Base-by-base conservation (phyloP, 345 rosid genomes). In the Salix dunnii region DNA sequence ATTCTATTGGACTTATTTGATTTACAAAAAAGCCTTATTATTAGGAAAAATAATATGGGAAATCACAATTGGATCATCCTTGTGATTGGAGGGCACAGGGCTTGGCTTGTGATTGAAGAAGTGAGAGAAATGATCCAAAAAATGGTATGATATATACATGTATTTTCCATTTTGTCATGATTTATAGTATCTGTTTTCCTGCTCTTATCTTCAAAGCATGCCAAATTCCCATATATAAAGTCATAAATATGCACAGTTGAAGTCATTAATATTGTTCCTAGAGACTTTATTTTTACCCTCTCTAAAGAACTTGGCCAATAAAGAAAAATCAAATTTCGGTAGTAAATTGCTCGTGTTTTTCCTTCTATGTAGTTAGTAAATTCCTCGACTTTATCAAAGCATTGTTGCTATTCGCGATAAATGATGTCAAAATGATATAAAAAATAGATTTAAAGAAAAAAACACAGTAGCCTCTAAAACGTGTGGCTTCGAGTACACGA, bases 91-190 rank as follows among this genome's bases (percentile, higher is more conserved):
- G 98, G 98, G 40, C 98, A 92, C 65, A 90, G 92, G 80, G 98
- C 90, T 30, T 94, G 98, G 98, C 90, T 92, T 82, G 99, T 94
- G 33, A 80, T 90, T 38, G 95, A 94, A 70, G 94, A 91, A 89
- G 97, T 94, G 4, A 81, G 87, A 75, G 90, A 88, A 74, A 87
- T 94, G 92, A 91, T 94, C 71, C 77, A 86, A 65, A 92, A 92
- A 63, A 83, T 71, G 78, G 38, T 87, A 23, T 90, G 77, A 85
- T 74, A 35, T 28, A n/a, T 67, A 31, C 13, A 33, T 36, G 27
- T 12, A 21, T 40, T 63, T 17, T 46, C 1, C 51, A 46, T 46
- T 20, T 18, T 18, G 3, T 7, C 6, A 6, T 20, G 8, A 18
- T 5, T 18, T 1, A 38, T 7, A 7, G 42, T 6, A 1, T 38